Evolutionary conservation across 768 basidiomycete genomes (phyloP).

Genomic region (Agrocybe pediades): DNA sequence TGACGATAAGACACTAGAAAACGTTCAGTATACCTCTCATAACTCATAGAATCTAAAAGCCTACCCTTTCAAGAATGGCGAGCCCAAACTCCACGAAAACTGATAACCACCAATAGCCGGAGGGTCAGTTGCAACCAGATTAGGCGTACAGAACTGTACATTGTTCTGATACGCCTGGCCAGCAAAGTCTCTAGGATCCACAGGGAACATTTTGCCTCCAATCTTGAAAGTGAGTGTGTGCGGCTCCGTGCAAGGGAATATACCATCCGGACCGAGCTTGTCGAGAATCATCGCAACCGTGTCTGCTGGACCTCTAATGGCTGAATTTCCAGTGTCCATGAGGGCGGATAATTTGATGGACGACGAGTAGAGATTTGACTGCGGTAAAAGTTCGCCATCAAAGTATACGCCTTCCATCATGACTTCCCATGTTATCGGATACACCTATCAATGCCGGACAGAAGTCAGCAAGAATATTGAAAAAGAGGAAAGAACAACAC

Average conservation of each 20-base stretch:
- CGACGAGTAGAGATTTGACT: constrained; percentile 49
- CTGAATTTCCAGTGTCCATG: constrained; percentile 78
- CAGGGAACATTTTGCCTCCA: constrained; percentile 66
- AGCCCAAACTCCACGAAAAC: constrained; percentile 79
- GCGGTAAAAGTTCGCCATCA: constrained; percentile 61
- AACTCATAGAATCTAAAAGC: constrained; percentile 20
- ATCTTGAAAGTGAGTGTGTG: constrained; percentile 72
- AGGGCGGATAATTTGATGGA: constrained; percentile 61
- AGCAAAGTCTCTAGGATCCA: constrained; percentile 76
- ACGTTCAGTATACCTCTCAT: not conserved
- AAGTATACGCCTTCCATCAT: constrained; percentile 71
- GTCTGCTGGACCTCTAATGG: constrained; percentile 74
- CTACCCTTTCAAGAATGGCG: constrained; percentile 76
- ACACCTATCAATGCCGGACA: constrained; percentile 38
- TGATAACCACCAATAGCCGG: constrained; percentile 59
- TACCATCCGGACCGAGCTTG: constrained; percentile 34
- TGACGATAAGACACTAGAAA: constrained; percentile 57
- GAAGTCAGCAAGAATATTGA: not conserved
- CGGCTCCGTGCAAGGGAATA: constrained; percentile 58
- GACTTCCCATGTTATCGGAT: constrained; percentile 74
- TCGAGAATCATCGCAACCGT: constrained; percentile 50
- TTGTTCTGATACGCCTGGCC: constrained; percentile 39
- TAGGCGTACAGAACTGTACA: constrained; percentile 49
- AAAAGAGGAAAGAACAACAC: constrained; percentile 14
- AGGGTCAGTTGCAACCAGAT: constrained; percentile 63